phyloP scores from a whole-genome alignment of 108 stramenopile species.

The Nitzschia inconspicua region DNA sequence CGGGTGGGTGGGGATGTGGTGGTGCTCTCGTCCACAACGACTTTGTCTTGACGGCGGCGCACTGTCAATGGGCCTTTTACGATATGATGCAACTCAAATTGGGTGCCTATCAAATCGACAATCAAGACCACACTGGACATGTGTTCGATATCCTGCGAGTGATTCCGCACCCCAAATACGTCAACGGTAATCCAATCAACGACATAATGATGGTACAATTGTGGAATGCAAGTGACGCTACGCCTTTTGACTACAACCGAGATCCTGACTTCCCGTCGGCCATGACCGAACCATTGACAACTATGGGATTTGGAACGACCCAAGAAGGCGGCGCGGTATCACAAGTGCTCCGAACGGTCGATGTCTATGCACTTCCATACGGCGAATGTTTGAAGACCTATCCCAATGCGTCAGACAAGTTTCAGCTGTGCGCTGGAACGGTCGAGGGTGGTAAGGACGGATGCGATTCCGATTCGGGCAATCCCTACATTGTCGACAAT shows the following conservation, averaged over 20 bases:
- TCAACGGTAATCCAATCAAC: background rate
- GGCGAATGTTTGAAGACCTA: background rate
- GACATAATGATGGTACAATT: background rate
- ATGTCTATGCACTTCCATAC: background rate
- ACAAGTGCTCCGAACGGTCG: background rate
- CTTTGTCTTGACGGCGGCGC: conserved; percentile 21
- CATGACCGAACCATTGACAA: background rate
- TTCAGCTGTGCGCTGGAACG: conserved; percentile 25
- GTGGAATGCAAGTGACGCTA: background rate
- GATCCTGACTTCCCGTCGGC: background rate
- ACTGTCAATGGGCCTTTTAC: background rate
- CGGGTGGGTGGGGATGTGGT: conserved; percentile 18
- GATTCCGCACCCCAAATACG: background rate
- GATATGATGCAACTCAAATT: background rate
- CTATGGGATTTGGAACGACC: background rate
- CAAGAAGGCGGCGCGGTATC: background rate
- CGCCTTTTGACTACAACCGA: background rate
- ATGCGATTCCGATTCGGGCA: conserved; percentile 35
- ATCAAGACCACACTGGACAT: background rate
- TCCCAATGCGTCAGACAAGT: conserved; percentile 11
- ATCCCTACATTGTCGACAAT: conserved; percentile 16
- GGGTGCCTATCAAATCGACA: conserved; percentile 18
- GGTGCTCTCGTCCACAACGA: conserved; percentile 16
- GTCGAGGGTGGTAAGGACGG: conserved; percentile 28
- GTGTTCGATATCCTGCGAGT: background rate